Evolutionary conservation across 495 filamentous ascomycete species (phyloP), one percentile per base, ranked within the genome.

Genomic region (Pseudevernia furfuracea): DNA sequence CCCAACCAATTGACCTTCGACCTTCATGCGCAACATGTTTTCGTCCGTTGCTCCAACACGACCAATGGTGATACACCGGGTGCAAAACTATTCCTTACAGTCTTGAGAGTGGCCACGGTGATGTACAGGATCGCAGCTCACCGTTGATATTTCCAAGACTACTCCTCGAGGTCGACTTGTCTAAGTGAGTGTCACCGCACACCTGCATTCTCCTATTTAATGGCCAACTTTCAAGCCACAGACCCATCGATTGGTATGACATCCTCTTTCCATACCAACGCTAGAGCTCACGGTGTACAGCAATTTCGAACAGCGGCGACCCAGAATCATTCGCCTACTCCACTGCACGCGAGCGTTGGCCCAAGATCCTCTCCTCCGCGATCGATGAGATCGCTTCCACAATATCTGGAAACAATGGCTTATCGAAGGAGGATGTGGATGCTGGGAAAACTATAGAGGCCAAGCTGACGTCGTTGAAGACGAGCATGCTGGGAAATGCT

Each of bases 331-430:
- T 55, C 43, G 66, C 66, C 44, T 60, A 64, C 39, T 23, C 46
- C 12, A 67, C 66, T 15, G 57, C 61, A 11, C 57, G 62, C 28
- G 34, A 37, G 21, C 66, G 66, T 2, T 67, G 61, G 66, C 66
- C 66, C 14, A 67, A 64, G 62, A 64, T 64, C 57, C 57, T 60
- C 61, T 49, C 63, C 25, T 48, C 55, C 25, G 61, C 55, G 30
- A 63, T 64, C 36, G 38, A 58, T 34, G 56, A 59, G 17, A 64
- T 67, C 44, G 28, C n/a, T 21, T 44, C 48, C 39, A 67, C 49
- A 12, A 25, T 64, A 58, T 32, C 55, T 12, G 25, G 34, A 15
- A 28, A 28, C 9, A 34, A 28, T 21, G 28, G 37, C 2, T 44
- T 64, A 17, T 43, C 30, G 9, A 15, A 44, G 23, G 38, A 53